phyloP scores from a whole-genome alignment of 2,329 filamentous ascomycete genomes.

The Acephala macrosclerotiorum region DNA sequence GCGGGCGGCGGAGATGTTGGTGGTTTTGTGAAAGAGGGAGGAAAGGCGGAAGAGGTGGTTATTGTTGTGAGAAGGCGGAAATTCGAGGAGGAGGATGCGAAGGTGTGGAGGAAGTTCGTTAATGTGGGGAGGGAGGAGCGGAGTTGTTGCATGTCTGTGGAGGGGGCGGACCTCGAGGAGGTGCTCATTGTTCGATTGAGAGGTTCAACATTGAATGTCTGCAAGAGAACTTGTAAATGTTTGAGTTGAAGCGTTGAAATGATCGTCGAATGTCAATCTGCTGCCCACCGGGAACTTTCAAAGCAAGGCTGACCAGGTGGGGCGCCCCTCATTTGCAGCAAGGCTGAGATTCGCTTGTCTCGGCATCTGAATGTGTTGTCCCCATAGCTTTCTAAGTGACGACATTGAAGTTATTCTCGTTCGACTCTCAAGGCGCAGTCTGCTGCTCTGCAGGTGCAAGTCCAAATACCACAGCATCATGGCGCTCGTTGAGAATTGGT shows the following conservation, averaged over 20 bases:
- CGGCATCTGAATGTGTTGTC: slow-evolving; percentile 3
- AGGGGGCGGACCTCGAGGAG: slow-evolving; percentile 3
- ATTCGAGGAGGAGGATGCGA: slow-evolving; percentile 31
- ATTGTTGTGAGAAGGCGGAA: slow-evolving; percentile 34
- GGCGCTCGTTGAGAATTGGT: slow-evolving; percentile 42
- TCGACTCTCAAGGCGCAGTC: background rate
- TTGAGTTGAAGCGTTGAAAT: background rate
- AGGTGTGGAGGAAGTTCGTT: slow-evolving; percentile 28
- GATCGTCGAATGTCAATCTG: background rate
- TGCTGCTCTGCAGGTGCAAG: background rate
- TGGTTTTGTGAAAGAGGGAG: slow-evolving; percentile 33
- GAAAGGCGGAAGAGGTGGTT: slow-evolving; percentile 34
- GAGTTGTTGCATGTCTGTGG: slow-evolving; percentile 13
- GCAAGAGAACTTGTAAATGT: too few species aligned
- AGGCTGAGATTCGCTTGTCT: background rate
- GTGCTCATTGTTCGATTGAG: slow-evolving; percentile 16
- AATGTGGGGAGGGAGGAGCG: background rate
- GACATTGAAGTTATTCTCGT: slow-evolving; percentile 25
- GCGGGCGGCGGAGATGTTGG: slow-evolving; percentile 20
- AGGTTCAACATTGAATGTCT: slow-evolving; percentile 7
- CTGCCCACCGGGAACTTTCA: slow-evolving; percentile 1
- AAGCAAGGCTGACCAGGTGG: slow-evolving; percentile 1
- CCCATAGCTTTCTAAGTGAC: slow-evolving; percentile 10
- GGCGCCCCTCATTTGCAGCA: background rate
- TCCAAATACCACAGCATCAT: slow-evolving; percentile 28